A percentile compares a stretch with the other conserved stretches of the same genome.
Conservation (phyloP, 495 filamentous ascomycete species). For the Penicillium fimorum region DNA sequence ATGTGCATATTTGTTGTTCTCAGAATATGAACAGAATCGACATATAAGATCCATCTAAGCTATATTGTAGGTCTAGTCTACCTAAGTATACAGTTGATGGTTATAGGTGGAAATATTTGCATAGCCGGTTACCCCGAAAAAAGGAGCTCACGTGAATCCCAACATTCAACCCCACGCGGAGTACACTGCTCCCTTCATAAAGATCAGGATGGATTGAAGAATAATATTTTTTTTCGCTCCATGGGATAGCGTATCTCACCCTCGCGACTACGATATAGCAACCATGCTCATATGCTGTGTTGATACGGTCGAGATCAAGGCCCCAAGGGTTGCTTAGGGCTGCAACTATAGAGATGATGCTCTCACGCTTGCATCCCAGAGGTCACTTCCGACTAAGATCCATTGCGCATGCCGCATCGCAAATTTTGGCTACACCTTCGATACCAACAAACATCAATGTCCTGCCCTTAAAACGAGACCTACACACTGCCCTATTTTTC, state of each 20-base stretch:
- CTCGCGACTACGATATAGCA: not conserved
- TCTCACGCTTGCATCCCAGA: slow-evolving; percentile 1
- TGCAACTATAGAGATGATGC: slow-evolving; percentile 22
- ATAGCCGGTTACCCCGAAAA: slow-evolving; percentile 17
- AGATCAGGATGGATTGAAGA: not conserved
- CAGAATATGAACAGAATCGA: not conserved
- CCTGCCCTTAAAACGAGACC: slow-evolving; percentile 19
- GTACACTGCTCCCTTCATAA: not conserved
- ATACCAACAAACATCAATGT: slow-evolving; percentile 5
- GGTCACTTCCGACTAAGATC: slow-evolving; percentile 1
- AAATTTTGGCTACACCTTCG: not conserved
- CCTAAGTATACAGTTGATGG: not conserved
- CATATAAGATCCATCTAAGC: not conserved
- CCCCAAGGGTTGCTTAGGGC: slow-evolving; percentile 14
- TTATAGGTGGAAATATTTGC: not conserved
- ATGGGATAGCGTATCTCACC: slow-evolving; percentile 12
- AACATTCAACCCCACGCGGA: slow-evolving; percentile 16
- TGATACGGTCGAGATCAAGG: slow-evolving; percentile 18
- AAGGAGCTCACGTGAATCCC: slow-evolving; percentile 25
- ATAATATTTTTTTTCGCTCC: too few relatives aligned
- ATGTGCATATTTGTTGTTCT: not conserved
- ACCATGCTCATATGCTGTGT: slow-evolving; percentile 19
- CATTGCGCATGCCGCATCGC: slow-evolving; percentile 1
- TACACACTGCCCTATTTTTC: slow-evolving; percentile 81
- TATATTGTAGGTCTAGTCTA: not conserved